A percentile compares a stretch with the other conserved stretches of the same genome.
These are phyloP conservation scores for Colletotrichum falcatum DNA, from an alignment of 2,329 filamentous ascomycete species.

Conservation along the genomic window DNA sequence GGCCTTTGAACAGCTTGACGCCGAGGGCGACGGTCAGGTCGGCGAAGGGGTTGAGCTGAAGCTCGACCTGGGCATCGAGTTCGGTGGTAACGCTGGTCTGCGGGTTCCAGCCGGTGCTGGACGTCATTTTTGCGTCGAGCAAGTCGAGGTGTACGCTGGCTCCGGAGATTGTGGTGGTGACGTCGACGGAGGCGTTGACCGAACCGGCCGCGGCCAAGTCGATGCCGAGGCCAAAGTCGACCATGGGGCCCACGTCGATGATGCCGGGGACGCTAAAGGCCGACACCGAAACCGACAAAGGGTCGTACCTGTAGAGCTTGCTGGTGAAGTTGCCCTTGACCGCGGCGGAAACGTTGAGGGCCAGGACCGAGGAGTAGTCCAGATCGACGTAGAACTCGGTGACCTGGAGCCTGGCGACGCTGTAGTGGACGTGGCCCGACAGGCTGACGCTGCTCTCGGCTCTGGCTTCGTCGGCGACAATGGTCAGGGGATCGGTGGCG, in stretches of 20 bases:
- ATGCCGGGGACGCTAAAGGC: conserved; percentile 55
- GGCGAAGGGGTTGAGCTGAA: conserved; percentile 49
- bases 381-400: conserved; percentile 57
- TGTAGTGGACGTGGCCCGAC: conserved; percentile 56
- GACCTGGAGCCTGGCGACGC: conserved; percentile 49
- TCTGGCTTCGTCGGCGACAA: conserved; percentile 50
- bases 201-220: conserved; percentile 51
- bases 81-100: conserved; percentile 50
- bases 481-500: conserved; percentile 46
- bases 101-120: conserved; percentile 52
- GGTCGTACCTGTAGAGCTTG: conserved; percentile 51
- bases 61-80: conserved; percentile 48
- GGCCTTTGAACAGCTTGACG: conserved; percentile 52
- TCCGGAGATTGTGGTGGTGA: conserved; percentile 48
- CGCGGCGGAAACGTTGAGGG: conserved; percentile 50
- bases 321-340: conserved; percentile 50
- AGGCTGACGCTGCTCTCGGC: conserved; percentile 53
- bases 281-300: conserved; percentile 51
- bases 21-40: conserved; percentile 54
- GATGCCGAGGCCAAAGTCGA: conserved; percentile 53
- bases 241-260: conserved; percentile 52
- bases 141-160: conserved; percentile 56
- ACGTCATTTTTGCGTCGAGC: conserved; percentile 47
- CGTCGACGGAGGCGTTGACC: conserved; percentile 48
- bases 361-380: conserved; percentile 49